Evolutionary conservation across 768 basidiomycete species (phyloP), one percentile per base, ranked within the genome.

Genomic region (Phaffia australis): DNA sequence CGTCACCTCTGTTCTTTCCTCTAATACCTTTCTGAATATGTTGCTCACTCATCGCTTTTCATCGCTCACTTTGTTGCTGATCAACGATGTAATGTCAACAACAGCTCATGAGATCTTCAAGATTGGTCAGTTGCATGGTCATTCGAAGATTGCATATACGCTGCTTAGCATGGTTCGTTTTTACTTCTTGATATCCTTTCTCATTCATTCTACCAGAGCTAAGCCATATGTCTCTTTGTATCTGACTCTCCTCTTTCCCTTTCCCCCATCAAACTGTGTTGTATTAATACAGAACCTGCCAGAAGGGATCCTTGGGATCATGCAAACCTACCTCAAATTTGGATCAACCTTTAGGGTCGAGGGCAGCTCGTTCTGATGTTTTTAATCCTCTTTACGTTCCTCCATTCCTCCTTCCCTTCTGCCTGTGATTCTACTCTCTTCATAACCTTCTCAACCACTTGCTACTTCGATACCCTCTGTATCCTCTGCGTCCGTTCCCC

Each of bases 61-160:
- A 6, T 11, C 63, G 18, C 14, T 6, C 18, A 2, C 18, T 1
- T 48, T 46, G 8, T 3, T 21, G 6, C 55, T 57, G 55, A 35
- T 2, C 27, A 25, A 16, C 29, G 25, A 4, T 16, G 3, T 21
- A 48, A 7, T 51, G 1, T 14, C 19, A n/a, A 11, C 49, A 42
- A 5, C 56, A 65, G 89, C 92, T 0, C 84, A 87, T 46, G 84
- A 86, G 67, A 85, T 98, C 72, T 97, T 89, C 84, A 94, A 93
- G 77, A 82, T 99, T 7, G 90, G 92, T 7, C 87, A 87, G 75
- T 83, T 88, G 49, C 91, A 98, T 70, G 95, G 95, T 0, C 87
- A 91, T 71, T 87, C 85, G 69, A 98, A 98, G 79, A 91, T 98
- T 69, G 83, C 86, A 61, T 95, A 89, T 74, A 93, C 93, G 8